phyloP scores from a whole-genome alignment of 2,329 filamentous ascomycete species.

The Thermothelomyces thermophilus region DNA sequence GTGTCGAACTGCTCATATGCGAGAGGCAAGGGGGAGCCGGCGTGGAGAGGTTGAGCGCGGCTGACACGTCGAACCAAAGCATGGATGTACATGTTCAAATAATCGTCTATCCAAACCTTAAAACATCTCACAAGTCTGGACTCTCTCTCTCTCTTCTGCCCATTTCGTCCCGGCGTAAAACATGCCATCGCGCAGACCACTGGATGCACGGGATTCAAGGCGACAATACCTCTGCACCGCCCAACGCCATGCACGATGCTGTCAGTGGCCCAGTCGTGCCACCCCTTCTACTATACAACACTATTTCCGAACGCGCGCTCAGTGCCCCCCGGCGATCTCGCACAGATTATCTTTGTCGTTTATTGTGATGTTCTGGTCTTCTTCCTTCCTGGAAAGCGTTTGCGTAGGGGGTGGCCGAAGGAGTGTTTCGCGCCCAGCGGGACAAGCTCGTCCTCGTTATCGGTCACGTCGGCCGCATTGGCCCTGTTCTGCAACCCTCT shows the following conservation, averaged over 20 bases:
- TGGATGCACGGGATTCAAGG: neutral
- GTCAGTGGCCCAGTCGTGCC: conserved; percentile 2
- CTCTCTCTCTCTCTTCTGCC: too few relatives aligned
- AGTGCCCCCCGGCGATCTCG: neutral
- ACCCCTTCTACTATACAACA: conserved; percentile 12
- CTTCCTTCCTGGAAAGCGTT: conserved; percentile 46
- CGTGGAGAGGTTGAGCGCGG: too few relatives aligned
- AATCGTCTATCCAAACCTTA: too few relatives aligned
- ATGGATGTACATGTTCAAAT: too few relatives aligned
- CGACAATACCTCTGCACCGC: conserved; percentile 9
- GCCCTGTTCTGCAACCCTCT: conserved; percentile 29
- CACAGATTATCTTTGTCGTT: too few relatives aligned
- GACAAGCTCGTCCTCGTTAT: conserved; percentile 69
- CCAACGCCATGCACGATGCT: conserved; percentile 25
- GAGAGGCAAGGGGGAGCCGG: too few relatives aligned
- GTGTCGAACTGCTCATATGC: too few relatives aligned
- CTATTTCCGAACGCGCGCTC: neutral
- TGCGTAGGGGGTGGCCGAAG: conserved; percentile 33
- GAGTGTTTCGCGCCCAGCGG: conserved; percentile 59
- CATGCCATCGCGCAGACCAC: neutral
- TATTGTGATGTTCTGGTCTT: too few relatives aligned
- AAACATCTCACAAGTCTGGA: too few relatives aligned
- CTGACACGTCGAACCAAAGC: too few relatives aligned
- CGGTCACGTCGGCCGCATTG: conserved; percentile 16
- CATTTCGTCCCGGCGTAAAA: neutral